Percentiles rank a stretch among this genome's conserved stretches.
Conservation (phyloP, 2,329 filamentous ascomycete species). For the Diaporthe nobilis region DNA sequence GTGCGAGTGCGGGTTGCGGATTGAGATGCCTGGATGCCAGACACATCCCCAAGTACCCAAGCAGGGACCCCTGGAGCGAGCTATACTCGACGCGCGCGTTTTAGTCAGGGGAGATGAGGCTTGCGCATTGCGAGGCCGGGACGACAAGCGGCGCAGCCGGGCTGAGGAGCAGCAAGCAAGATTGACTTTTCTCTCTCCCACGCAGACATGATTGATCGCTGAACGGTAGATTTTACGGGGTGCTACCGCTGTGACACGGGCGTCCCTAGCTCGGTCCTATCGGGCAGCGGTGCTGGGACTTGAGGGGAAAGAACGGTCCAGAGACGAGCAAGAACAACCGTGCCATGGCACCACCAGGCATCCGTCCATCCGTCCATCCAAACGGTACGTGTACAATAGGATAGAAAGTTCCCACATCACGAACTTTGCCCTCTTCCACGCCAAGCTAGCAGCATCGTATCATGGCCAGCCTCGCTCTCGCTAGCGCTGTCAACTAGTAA, state of each 20-base stretch:
- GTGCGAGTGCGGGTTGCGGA: neutral
- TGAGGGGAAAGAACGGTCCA: neutral
- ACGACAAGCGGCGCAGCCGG: slow-evolving; percentile 10
- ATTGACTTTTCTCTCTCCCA: neutral
- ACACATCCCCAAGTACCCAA: neutral
- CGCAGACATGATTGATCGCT: slow-evolving; percentile 7
- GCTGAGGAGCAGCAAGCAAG: neutral
- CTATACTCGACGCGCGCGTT: slow-evolving; percentile 26
- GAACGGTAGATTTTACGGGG: neutral
- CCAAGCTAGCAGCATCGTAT: slow-evolving; percentile 21
- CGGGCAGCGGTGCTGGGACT: neutral
- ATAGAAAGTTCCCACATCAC: neutral
- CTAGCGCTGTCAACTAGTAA: slow-evolving; percentile 30
- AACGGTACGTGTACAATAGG: neutral
- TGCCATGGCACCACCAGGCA: neutral
- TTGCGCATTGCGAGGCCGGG: slow-evolving; percentile 26
- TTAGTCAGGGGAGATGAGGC: slow-evolving; percentile 28
- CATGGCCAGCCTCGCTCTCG: slow-evolving; percentile 14
- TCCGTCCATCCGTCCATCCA: neutral
- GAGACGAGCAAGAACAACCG: neutral
- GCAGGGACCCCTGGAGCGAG: slow-evolving; percentile 23
- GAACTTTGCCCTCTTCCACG: slow-evolving; percentile 17
- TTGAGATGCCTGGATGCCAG: neutral
- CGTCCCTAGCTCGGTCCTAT: slow-evolving; percentile 6
- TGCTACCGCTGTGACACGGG: slow-evolving; percentile 16